Evolutionary conservation across 2,329 filamentous ascomycete species (phyloP).

Genomic region (Pseudopithomyces chartarum): DNA sequence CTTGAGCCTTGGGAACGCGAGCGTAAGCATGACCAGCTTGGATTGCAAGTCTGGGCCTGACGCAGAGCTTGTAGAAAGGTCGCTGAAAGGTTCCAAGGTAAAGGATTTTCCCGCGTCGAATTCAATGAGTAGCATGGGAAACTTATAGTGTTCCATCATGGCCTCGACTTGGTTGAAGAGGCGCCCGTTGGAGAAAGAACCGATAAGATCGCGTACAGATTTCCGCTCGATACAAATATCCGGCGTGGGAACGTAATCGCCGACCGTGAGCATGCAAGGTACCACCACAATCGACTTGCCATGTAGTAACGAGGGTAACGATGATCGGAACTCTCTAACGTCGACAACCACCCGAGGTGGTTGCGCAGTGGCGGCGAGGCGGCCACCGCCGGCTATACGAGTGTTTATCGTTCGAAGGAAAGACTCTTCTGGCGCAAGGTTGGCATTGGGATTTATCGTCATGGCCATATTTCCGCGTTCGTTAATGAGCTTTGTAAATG

Average conservation of each 20-base stretch:
- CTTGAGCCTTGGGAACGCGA: conserved; percentile 86
- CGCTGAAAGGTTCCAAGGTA: conserved; percentile 71
- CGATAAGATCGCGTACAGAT: conserved; percentile 87
- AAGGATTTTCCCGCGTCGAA: conserved; percentile 98
- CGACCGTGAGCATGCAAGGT: conserved; percentile 94
- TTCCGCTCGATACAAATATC: conserved; percentile 94
- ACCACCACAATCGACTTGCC: conserved; percentile 86
- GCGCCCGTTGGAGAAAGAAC: conserved; percentile 88
- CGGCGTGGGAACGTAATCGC: conserved; percentile 92
- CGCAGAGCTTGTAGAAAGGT: conserved; percentile 51
- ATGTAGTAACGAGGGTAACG: conserved; percentile 87
- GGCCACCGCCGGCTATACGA: conserved; percentile 90
- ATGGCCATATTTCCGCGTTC: conserved; percentile 93
- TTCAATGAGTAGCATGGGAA: conserved; percentile 90
- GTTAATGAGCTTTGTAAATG: conserved; percentile 92
- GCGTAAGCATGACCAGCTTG: conserved; percentile 87
- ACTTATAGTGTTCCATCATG: conserved; percentile 93
- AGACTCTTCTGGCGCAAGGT: conserved; percentile 81
- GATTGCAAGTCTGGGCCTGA: conserved; percentile 78
- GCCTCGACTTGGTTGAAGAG: conserved; percentile 90
- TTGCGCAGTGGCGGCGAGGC: conserved; percentile 79
- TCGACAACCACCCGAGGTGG: conserved; percentile 93
- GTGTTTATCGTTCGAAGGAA: conserved; percentile 97
- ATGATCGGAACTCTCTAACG: conserved; percentile 93
- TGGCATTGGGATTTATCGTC: conserved; percentile 71